Percentiles rank a stretch among this genome's conserved stretches.
phyloP scores from a whole-genome alignment of 805 yeast genomes.

The Wickerhamomyces xylosicus region DNA sequence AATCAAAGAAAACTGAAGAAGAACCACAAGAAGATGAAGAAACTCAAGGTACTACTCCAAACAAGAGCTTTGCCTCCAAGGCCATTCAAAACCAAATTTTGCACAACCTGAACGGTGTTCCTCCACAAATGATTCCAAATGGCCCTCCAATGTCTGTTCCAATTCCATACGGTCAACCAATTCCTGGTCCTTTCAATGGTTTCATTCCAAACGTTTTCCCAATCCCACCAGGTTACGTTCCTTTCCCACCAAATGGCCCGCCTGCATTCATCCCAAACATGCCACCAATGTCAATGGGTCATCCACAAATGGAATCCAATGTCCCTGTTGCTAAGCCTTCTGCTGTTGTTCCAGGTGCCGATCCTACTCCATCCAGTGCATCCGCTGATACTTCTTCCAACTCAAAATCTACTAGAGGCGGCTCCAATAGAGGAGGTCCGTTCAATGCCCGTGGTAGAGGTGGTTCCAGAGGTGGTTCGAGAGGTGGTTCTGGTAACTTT shows the following conservation, averaged over 20 bases:
- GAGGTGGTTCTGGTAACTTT: too few relatives aligned
- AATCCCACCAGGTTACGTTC: slow-evolving; percentile 7
- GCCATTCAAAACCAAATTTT: slow-evolving; percentile 18
- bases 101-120: slow-evolving; percentile 18
- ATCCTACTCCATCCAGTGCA: background rate
- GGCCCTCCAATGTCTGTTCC: slow-evolving; percentile 6
- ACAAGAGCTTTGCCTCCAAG: slow-evolving; percentile 2
- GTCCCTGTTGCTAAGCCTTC: slow-evolving; percentile 1
- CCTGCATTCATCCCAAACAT: slow-evolving; percentile 6
- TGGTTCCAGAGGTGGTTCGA: slow-evolving; percentile 15
- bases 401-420: background rate
- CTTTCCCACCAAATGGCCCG: slow-evolving; percentile 15
- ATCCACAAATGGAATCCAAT: background rate
- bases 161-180: slow-evolving; percentile 6
- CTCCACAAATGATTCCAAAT: slow-evolving; percentile 3
- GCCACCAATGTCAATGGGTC: background rate
- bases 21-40: slow-evolving; percentile 6
- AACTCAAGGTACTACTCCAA: background rate
- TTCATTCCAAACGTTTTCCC: slow-evolving; percentile 8
- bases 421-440: background rate
- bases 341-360: slow-evolving; percentile 1
- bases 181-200: background rate
- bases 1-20: slow-evolving; percentile 11
- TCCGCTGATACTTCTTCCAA: background rate
- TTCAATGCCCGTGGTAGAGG: slow-evolving; percentile 7